Percentiles rank a stretch among this genome's conserved stretches.
phyloP scores from a whole-genome alignment of 805 yeast genomes.

The Pichia phayaonensis region DNA sequence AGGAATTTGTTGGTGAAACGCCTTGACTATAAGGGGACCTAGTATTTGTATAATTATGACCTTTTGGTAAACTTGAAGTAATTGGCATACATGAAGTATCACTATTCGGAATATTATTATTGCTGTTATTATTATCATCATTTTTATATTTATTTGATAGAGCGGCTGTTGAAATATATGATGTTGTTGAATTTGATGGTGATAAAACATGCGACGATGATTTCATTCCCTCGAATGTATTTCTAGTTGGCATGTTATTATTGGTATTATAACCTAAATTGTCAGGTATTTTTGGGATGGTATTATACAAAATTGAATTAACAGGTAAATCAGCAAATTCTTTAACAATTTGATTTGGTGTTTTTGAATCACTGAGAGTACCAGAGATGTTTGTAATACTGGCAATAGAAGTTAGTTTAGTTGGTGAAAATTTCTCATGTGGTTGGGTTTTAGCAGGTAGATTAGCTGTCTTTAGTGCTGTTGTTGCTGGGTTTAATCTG shows the following conservation, averaged over 20 bases:
- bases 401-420: neutral
- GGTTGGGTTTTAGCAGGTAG: neutral
- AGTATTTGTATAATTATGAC: neutral
- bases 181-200: neutral
- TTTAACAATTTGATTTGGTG: neutral
- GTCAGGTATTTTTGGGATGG: neutral
- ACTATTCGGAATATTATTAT: neutral
- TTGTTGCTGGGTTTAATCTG: neutral
- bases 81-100: neutral
- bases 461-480: neutral
- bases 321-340: constrained; percentile 2
- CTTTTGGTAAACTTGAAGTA: neutral
- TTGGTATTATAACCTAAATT: neutral
- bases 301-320: constrained; percentile 11
- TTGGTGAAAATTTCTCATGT: neutral
- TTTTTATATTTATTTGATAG: neutral
- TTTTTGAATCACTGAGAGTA: neutral
- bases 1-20: neutral
- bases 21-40: neutral
- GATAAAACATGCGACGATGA: neutral
- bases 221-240: neutral
- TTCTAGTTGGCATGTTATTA: neutral
- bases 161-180: neutral
- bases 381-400: neutral
- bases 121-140: neutral